Evolutionary conservation across 192 early-diverging fungal genomes (phyloP).

Genomic region (Mortierella alpina): DNA sequence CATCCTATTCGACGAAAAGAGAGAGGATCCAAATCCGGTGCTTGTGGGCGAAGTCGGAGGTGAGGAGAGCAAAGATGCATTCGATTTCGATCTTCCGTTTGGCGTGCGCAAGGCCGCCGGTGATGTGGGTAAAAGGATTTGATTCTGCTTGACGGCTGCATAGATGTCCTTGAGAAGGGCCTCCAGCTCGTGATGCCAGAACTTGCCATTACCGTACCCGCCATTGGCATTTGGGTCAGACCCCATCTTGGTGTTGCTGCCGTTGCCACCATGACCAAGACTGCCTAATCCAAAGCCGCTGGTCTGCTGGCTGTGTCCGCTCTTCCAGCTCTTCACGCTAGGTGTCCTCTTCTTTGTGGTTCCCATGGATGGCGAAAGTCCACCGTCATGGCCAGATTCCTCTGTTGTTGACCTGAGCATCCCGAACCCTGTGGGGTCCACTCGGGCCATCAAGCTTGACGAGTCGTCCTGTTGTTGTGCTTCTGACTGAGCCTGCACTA

Average conservation of each 20-base stretch:
- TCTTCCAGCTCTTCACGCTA: slow-evolving; percentile 58
- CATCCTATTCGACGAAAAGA: slow-evolving; percentile 32
- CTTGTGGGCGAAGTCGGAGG: slow-evolving; percentile 30
- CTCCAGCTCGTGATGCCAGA: slow-evolving; percentile 70
- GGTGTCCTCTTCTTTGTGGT: slow-evolving; percentile 25
- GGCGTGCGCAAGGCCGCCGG: background rate
- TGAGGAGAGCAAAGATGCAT: slow-evolving; percentile 42
- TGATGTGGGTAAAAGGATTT: slow-evolving; percentile 61
- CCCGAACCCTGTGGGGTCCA: background rate
- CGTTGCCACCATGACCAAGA: background rate
- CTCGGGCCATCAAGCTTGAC: background rate
- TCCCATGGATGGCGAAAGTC: background rate
- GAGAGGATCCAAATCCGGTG: slow-evolving; percentile 32
- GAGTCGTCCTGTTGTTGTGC: background rate
- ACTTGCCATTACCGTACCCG: slow-evolving; percentile 39
- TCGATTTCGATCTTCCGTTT: slow-evolving; percentile 61
- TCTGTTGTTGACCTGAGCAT: slow-evolving; percentile 16
- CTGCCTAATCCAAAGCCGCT: background rate
- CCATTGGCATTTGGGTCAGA: slow-evolving; percentile 30
- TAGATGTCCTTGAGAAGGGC: slow-evolving; percentile 70
- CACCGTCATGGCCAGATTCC: slow-evolving; percentile 10
- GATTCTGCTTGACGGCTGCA: slow-evolving; percentile 66
- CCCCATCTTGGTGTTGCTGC: slow-evolving; percentile 25
- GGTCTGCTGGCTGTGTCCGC: slow-evolving; percentile 42
- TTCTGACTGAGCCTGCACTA: slow-evolving; percentile 30